These are phyloP conservation scores for Ophiocordyceps camponoti-leonardi DNA, from an alignment of 2,329 filamentous ascomycete genomes.

Conservation along the genomic window DNA sequence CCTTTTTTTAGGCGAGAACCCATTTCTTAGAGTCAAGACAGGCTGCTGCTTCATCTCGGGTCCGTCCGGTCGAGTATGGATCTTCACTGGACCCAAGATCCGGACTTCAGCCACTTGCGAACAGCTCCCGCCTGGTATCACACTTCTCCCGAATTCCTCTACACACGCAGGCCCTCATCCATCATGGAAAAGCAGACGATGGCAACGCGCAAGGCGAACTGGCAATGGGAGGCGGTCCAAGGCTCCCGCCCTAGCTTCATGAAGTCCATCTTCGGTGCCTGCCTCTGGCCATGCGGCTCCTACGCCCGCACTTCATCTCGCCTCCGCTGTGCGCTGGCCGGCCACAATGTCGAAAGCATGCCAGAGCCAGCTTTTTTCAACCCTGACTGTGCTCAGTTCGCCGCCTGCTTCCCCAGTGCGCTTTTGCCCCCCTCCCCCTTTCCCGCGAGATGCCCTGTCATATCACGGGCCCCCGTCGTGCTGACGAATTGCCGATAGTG, in stretches of 20 bases:
- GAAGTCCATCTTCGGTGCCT: slow-evolving; percentile 3
- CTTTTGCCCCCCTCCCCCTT: neutral
- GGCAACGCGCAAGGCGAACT: slow-evolving; percentile 3
- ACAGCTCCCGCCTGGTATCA: slow-evolving; percentile 5
- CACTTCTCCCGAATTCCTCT: slow-evolving; percentile 2
- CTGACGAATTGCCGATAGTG: slow-evolving; percentile 6
- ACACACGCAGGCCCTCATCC: slow-evolving; percentile 2
- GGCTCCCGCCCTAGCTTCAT: neutral
- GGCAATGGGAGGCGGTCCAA: slow-evolving; percentile 5
- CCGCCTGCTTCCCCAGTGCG: slow-evolving; percentile 11
- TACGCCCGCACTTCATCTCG: slow-evolving; percentile 12
- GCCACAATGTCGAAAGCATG: slow-evolving; percentile 5
- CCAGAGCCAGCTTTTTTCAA: slow-evolving; percentile 6
- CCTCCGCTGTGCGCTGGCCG: slow-evolving; percentile 7
- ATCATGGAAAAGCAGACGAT: slow-evolving; percentile 7
- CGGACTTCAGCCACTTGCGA: slow-evolving; percentile 4
- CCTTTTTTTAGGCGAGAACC: neutral
- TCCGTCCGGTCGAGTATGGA: slow-evolving; percentile 8
- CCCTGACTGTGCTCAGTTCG: slow-evolving; percentile 9
- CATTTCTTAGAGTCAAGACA: neutral
- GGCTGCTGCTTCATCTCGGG: neutral
- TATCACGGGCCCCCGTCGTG: neutral
- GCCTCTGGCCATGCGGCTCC: slow-evolving; percentile 9
- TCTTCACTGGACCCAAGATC: slow-evolving; percentile 6
- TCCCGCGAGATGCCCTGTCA: neutral